Conservation (phyloP, 2,329 filamentous ascomycete species). For the Stylonectria norvegica region DNA sequence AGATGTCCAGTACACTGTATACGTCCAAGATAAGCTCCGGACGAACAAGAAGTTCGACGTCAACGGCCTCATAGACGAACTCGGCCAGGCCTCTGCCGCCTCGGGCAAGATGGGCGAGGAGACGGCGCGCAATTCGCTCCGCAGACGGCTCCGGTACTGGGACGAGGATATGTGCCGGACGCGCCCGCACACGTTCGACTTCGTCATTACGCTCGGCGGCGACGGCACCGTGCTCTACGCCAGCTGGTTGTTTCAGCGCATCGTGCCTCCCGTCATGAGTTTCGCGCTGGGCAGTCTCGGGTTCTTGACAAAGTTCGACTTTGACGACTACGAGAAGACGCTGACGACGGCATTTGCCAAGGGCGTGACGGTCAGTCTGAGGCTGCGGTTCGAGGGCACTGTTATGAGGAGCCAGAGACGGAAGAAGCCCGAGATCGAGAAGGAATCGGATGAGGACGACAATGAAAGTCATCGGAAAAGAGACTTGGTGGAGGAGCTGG, state of each 20-base stretch:
- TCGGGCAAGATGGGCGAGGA: constrained; percentile 33
- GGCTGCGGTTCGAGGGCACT: constrained; percentile 87
- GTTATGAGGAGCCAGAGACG: constrained; percentile 74
- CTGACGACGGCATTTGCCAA: constrained; percentile 71
- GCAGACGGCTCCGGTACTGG: constrained; percentile 73
- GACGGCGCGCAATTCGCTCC: constrained; percentile 35
- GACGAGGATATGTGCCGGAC: constrained; percentile 71
- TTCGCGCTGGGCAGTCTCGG: constrained; percentile 90
- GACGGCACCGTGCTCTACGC: constrained; percentile 97
- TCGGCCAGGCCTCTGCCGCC: constrained; percentile 43
- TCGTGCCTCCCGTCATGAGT: constrained; percentile 89
- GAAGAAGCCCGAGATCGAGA: constrained; percentile 28
- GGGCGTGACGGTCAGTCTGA: constrained; percentile 82
- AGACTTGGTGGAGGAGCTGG: constrained; percentile 84
- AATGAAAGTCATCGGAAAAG: constrained; percentile 41
- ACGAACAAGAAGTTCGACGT: constrained; percentile 71
- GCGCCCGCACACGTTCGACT: constrained; percentile 85
- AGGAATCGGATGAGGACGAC: constrained; percentile 34
- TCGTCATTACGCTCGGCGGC: constrained; percentile 85
- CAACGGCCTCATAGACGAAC: constrained; percentile 62
- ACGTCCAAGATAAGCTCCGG: constrained; percentile 73
- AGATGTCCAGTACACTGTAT: constrained; percentile 69
- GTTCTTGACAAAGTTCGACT: constrained; percentile 96
- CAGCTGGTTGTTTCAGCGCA: constrained; percentile 93
- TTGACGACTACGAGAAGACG: constrained; percentile 66